Conservation (phyloP, 306 rosid species). For the Canavalia gladiata region DNA sequence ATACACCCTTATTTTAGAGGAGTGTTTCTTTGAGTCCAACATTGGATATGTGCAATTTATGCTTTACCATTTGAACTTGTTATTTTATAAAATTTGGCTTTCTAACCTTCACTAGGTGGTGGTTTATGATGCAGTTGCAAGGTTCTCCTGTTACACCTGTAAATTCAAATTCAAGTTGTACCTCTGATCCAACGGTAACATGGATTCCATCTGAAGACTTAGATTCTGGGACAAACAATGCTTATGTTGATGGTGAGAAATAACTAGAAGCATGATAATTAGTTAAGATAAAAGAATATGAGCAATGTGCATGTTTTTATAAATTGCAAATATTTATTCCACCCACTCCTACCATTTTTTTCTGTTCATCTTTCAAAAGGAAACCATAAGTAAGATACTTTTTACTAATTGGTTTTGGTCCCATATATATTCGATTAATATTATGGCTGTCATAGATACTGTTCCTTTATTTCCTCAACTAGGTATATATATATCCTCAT, state of each 20-base stretch:
- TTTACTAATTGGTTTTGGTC: conserved; percentile 26
- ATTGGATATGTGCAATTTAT: not conserved
- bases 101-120: conserved; percentile 46
- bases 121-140: conserved; percentile 64
- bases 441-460: conserved; percentile 23
- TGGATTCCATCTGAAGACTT: conserved; percentile 71
- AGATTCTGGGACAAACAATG: conserved; percentile 68
- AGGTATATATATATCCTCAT: conserved; percentile 46
- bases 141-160: conserved; percentile 76
- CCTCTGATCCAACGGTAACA: conserved; percentile 64
- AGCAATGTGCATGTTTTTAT: conserved; percentile 16
- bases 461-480: conserved; percentile 41
- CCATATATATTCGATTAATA: conserved; percentile 4
- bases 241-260: conserved; percentile 60
- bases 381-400: conserved; percentile 12
- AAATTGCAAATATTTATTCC: conserved; percentile 11
- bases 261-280: conserved; percentile 22
- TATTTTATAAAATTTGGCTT: conserved; percentile 38
- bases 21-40: not conserved
- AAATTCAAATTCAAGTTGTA: conserved; percentile 79
- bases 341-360: not conserved
- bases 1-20: conserved; percentile 5
- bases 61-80: conserved; percentile 41
- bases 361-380: conserved; percentile 34
- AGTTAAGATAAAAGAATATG: conserved; percentile 18